Evolutionary conservation across 176 grass and related monocot species (phyloP), one percentile per base, ranked within the genome.

Genomic region (Carex pumila): DNA sequence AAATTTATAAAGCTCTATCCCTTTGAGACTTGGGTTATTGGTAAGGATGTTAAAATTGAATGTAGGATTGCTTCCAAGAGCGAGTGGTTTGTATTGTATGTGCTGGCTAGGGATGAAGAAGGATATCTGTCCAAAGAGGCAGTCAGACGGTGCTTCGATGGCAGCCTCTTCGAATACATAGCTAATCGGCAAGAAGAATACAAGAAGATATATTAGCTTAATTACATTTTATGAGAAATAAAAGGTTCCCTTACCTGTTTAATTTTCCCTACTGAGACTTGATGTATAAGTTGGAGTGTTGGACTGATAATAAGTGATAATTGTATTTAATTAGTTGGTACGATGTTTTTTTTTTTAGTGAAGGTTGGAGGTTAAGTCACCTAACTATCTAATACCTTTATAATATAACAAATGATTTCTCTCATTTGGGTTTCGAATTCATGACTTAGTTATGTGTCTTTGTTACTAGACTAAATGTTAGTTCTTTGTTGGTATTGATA

Each of bases 91-190:
- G 7, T 93, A 54, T 56, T 93, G 81, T 97, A 91, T 84, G 30
- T 89, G 64, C 65, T 93, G 76, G 91, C 94, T 6, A 86, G 89
- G 57, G 94, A 97, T 83, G 91, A 93, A 79, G 89, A 93, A 9
- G 94, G 94, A 72, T 90, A 64, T 80, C 84, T 93, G 31, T 83
- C 89, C n/a, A 86, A 91, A 81, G 94, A 97, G 89, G 91, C 91
- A 29, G 88, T 93, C 62, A 79, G 94, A 22, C 89, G 89, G 13
- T 30, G 88, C 71, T 93, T 88, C 79, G 91, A 97, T 83, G 94
- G 91, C 14, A 97, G 89, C 84, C 88, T 97, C 50, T 97, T 97
- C 82, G 91, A 97, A 79, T 93, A 90, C 77, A 73, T 92, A 0
- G 93, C 71, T 18, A 69, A 57, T 41, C 84, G 88, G 74, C 83